Evolutionary conservation across 2,329 filamentous ascomycete species (phyloP), one percentile per base, ranked within the genome.

Genomic region (Neofusicoccum sp.): DNA sequence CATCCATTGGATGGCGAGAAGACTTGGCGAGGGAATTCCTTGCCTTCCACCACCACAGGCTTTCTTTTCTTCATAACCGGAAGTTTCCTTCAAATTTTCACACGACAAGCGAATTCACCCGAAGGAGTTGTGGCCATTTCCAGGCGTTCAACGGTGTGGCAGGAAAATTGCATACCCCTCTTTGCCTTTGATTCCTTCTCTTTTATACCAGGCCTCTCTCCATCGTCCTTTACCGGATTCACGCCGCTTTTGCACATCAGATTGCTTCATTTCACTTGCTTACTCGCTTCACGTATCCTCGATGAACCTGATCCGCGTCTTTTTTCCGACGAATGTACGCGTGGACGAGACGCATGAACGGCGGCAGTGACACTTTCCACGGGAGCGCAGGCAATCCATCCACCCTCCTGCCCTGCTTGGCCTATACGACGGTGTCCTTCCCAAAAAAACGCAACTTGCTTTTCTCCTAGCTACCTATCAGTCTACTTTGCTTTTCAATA

Each of bases 91-190:
- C 36, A 33, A 14, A 59, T 40, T 40, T 20, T 47, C 20, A 36
- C 33, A 26, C 20, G 20, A 30, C 14, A 44, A 47, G 44, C 44
- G 26, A 33, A 38, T 26, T 49, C 45, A 31, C 49, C 41, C 34
- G 24, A 33, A 43, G 56, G 44, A 48, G 56, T 59, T 59, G 56
- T 41, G 36, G 51, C 51, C 34, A 43, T 11, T 20, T 38, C 28
- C 34, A 30, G 38, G 51, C 51, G 51, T 56, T 56, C 51, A 54
- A 43, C 56, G 56, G 56, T 49, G 56, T 41, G 36, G 54, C 43
- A 24, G 43, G 16, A 59, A 56, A 54, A 26, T 59, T 33, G 56
- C 56, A 41, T 49, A 47, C 56, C 54, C 30, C 34, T 40, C 16
- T n/a, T 43, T 20, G 26, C 9, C 11, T 20, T 24, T 58, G 38